Evolutionary conservation across 495 filamentous ascomycete genomes (phyloP).

Genomic region (Podospora comata): DNA sequence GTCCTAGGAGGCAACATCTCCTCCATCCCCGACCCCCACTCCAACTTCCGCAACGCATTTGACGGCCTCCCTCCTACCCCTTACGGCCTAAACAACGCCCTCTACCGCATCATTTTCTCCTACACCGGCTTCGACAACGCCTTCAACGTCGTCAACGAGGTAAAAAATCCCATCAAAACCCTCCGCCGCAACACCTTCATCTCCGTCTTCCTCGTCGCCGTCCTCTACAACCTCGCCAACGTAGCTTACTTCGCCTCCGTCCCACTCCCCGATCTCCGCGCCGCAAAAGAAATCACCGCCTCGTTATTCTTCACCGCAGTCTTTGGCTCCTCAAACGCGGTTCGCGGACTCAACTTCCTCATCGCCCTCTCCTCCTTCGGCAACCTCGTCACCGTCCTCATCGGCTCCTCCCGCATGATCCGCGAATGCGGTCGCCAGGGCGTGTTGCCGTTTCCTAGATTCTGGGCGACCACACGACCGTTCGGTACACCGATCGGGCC

Average conservation of each 20-base stretch:
- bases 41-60: constrained; percentile 59
- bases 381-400: constrained; percentile 58
- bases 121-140: constrained; percentile 62
- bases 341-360: constrained; percentile 56
- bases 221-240: constrained; percentile 60
- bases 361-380: constrained; percentile 62
- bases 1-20: constrained; percentile 57
- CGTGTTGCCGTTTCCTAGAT: constrained; percentile 58
- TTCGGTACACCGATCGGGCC: constrained; percentile 62
- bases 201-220: constrained; percentile 47
- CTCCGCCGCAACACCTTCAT: constrained; percentile 46
- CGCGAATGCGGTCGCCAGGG: constrained; percentile 64
- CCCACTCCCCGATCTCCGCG: constrained; percentile 49
- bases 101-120: constrained; percentile 62
- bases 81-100: constrained; percentile 54
- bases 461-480: constrained; percentile 62
- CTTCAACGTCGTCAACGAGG: constrained; percentile 64
- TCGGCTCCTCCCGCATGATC: constrained; percentile 57
- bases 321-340: constrained; percentile 52
- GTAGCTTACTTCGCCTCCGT: constrained; percentile 62
- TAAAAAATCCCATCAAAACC: constrained; percentile 60
- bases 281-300: constrained; percentile 54
- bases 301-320: constrained; percentile 59
- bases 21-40: constrained; percentile 50
- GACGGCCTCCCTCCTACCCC: constrained; percentile 43